phyloP scores from a whole-genome alignment of 148 eudicot genomes.

The Pharnaceum exiguum region DNA sequence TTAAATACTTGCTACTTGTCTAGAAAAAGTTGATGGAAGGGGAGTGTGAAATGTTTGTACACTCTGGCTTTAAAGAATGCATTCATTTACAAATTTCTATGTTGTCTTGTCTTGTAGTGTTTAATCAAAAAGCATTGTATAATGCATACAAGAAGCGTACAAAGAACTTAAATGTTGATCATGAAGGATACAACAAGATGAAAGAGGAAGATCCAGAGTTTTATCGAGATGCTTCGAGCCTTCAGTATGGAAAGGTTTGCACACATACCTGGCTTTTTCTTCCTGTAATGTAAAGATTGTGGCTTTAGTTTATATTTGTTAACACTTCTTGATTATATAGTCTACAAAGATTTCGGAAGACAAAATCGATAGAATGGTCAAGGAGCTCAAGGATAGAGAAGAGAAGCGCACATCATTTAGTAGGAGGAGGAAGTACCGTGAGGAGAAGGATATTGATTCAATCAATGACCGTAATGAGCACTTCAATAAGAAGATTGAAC shows the following conservation, averaged over 20 bases:
- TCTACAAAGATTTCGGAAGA: constrained; percentile 71
- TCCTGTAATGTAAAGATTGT: neutral
- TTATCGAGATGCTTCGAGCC: constrained; percentile 92
- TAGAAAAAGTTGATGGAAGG: too few relatives aligned
- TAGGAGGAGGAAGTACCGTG: constrained; percentile 80
- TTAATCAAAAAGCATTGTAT: constrained; percentile 79
- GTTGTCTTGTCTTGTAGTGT: constrained; percentile 49
- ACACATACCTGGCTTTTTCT: neutral
- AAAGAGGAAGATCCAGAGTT: constrained; percentile 96
- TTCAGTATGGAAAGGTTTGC: constrained; percentile 86
- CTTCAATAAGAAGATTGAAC: constrained; percentile 96
- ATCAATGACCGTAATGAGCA: constrained; percentile 98
- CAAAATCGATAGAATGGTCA: constrained; percentile 74
- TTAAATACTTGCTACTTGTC: too few relatives aligned
- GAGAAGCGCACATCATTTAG: constrained; percentile 77
- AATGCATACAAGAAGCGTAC: constrained; percentile 92
- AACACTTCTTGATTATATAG: constrained; percentile 28
- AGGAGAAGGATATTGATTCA: constrained; percentile 91
- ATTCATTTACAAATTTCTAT: neutral
- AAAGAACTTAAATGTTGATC: constrained; percentile 63
- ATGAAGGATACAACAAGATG: constrained; percentile 75
- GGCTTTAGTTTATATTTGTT: neutral
- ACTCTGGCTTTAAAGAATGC: neutral
- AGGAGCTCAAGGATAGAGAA: constrained; percentile 88
- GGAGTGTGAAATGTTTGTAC: too few relatives aligned